phyloP scores from a whole-genome alignment of 73 alveolate genomes.

The Paramecium biaurelia region DNA sequence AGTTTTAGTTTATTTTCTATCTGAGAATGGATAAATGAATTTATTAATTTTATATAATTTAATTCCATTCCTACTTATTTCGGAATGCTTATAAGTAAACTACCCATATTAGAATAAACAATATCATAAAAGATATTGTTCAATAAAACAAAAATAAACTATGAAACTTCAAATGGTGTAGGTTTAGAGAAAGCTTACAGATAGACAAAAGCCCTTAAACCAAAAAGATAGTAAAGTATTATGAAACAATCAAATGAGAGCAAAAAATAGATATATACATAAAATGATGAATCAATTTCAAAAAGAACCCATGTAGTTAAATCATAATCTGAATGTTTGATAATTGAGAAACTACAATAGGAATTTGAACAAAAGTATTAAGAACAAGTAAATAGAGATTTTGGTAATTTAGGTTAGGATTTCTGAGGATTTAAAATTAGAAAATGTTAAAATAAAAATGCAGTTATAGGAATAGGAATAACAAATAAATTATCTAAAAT shows the following conservation, averaged over 20 bases:
- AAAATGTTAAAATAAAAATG: background rate
- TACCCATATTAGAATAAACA: background rate
- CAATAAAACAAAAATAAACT: background rate
- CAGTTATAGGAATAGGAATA: background rate
- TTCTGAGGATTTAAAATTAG: background rate
- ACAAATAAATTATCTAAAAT: background rate
- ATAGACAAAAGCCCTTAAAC: background rate
- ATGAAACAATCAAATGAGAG: background rate
- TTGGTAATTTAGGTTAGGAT: background rate
- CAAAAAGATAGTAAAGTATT: background rate
- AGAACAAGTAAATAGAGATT: background rate
- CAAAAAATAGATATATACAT: background rate
- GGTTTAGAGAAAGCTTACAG: background rate
- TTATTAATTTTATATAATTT: background rate
- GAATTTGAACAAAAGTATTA: background rate
- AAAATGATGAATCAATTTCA: background rate
- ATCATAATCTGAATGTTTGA: background rate
- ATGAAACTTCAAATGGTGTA: background rate
- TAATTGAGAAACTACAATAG: background rate
- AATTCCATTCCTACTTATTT: background rate
- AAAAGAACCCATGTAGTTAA: background rate
- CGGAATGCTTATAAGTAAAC: background rate
- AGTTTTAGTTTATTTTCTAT: background rate
- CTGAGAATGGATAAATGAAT: background rate
- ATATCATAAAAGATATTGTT: background rate